A percentile compares a stretch with the other conserved stretches of the same genome.
Conservation (phyloP, 1,284 basidiomycete genomes). For the Phellinidium pouzarii region DNA sequence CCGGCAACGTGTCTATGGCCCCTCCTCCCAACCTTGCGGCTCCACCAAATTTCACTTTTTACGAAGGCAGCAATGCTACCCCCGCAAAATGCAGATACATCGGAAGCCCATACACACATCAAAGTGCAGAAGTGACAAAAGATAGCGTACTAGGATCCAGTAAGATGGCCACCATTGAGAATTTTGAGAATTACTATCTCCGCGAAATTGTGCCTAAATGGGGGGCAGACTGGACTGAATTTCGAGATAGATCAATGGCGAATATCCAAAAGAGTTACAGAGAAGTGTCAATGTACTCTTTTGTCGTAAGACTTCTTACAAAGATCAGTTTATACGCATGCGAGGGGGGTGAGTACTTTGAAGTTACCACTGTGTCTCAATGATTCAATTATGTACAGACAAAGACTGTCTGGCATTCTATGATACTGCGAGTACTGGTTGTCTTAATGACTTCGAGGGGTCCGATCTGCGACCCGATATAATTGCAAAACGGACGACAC, state of each 20-base stretch:
- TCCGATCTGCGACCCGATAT: neutral
- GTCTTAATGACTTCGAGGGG: neutral
- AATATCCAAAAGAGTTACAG: neutral
- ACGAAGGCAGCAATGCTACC: neutral
- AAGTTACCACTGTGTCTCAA: neutral
- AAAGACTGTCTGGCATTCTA: neutral
- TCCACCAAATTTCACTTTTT: neutral
- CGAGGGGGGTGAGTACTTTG: neutral
- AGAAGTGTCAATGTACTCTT: neutral
- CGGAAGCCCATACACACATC: neutral
- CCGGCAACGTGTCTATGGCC: neutral
- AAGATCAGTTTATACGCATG: neutral
- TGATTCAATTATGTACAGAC: neutral
- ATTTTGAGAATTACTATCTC: neutral
- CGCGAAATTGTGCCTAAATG: neutral
- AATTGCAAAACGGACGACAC: neutral
- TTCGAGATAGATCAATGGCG: neutral
- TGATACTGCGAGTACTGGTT: neutral
- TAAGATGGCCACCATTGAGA: neutral
- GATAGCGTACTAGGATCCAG: neutral
- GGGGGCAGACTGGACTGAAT: neutral
- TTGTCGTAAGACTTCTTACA: neutral
- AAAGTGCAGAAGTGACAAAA: neutral
- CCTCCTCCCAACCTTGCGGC: neutral
- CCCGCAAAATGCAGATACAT: neutral